These are phyloP conservation scores for Podospora sp. DNA, from an alignment of 495 filamentous ascomycete species.

Conservation along the genomic window DNA sequence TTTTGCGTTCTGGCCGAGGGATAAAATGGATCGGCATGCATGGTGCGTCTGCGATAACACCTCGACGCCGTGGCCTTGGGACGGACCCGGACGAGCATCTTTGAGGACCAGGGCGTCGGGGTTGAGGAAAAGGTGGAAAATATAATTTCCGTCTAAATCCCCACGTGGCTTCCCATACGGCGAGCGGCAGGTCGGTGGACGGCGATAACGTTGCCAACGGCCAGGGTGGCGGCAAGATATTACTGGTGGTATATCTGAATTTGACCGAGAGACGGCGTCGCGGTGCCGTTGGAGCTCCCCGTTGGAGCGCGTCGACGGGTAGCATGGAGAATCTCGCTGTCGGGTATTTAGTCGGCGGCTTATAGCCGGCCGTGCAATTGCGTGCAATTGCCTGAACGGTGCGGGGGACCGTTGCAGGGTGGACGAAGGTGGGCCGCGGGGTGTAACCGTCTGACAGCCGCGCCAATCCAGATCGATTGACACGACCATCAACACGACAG, in stretches of 20 bases:
- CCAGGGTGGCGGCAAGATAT: neutral
- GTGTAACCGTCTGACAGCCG: neutral
- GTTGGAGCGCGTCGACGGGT: neutral
- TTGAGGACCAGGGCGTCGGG: neutral
- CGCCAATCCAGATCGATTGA: constrained; percentile 1
- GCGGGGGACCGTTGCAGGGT: constrained; percentile 16
- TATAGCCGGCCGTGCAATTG: neutral
- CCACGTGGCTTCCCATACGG: neutral
- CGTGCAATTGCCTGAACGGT: constrained; percentile 14
- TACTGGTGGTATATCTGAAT: neutral
- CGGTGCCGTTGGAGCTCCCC: neutral
- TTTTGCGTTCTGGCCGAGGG: neutral
- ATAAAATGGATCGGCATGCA: neutral
- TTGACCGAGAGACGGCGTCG: neutral
- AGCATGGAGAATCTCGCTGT: neutral
- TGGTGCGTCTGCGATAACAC: neutral
- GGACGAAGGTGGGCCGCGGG: constrained; percentile 5
- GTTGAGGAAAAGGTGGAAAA: neutral
- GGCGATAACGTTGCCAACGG: neutral
- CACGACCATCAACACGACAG: constrained; percentile 3
- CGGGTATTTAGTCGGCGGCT: neutral
- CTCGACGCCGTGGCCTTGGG: neutral
- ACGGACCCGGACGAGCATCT: neutral
- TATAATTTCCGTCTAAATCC: neutral
- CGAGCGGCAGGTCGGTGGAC: neutral